These are phyloP conservation scores for Dioszegia crocea DNA, from an alignment of 768 basidiomycete genomes.

Conservation along the genomic window DNA sequence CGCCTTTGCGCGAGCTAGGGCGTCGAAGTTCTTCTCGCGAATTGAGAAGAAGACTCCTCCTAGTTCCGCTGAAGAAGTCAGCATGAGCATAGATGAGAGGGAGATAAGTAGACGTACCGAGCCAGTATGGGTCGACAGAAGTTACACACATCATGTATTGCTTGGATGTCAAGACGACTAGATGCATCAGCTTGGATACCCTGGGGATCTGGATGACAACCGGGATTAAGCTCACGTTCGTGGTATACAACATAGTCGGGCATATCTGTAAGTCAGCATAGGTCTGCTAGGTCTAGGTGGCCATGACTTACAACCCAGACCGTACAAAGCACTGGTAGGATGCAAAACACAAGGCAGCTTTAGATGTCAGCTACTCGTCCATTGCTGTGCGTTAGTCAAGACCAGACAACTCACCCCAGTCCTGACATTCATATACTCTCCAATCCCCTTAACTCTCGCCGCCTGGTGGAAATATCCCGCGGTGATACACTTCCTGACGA, in stretches of 20 bases:
- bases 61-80: slow-evolving; percentile 65
- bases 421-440: slow-evolving; percentile 95
- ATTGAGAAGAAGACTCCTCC: slow-evolving; percentile 97
- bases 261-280: slow-evolving; percentile 60
- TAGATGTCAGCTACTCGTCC: not conserved
- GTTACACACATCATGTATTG: slow-evolving; percentile 99
- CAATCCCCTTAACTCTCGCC: slow-evolving; percentile 95
- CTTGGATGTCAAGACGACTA: slow-evolving; percentile 82
- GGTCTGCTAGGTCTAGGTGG: not conserved
- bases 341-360: slow-evolving; percentile 85
- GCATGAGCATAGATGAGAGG: not conserved
- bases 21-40: slow-evolving; percentile 96
- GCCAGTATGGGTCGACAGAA: slow-evolving; percentile 93
- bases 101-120: slow-evolving; percentile 59
- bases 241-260: slow-evolving; percentile 97
- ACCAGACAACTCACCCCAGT: slow-evolving; percentile 57
- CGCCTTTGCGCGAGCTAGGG: slow-evolving; percentile 61
- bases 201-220: not conserved
- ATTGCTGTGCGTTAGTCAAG: not conserved
- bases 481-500: slow-evolving; percentile 87
- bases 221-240: slow-evolving; percentile 54
- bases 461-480: slow-evolving; percentile 99
- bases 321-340: slow-evolving; percentile 93
- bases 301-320: slow-evolving; percentile 79
- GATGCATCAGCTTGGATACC: slow-evolving; percentile 14